Evolutionary conservation across 1,284 basidiomycete species (phyloP).

Genomic region (Apiotrichum siamense): DNA sequence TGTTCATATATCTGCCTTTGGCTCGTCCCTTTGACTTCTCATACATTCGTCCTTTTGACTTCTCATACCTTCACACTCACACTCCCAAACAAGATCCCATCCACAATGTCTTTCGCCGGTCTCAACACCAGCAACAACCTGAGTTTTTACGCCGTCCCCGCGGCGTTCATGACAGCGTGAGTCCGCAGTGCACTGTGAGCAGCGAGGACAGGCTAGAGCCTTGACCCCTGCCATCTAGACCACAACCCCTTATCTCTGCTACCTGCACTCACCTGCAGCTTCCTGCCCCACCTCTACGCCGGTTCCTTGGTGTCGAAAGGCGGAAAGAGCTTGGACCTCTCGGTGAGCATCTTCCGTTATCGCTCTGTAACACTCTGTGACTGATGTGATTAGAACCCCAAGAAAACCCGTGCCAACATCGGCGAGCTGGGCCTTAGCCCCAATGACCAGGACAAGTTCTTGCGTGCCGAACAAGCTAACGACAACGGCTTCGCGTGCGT

Average conservation of each 20-base stretch:
- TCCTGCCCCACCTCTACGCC: slow-evolving; percentile 19
- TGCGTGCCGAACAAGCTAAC: slow-evolving; percentile 30
- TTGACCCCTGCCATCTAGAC: too few relatives aligned
- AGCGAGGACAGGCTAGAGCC: too few relatives aligned
- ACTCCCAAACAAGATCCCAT: too few relatives aligned
- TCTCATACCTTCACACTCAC: too few relatives aligned
- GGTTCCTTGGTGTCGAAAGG: slow-evolving; percentile 6
- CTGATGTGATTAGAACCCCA: slow-evolving; percentile 40
- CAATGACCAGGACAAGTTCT: slow-evolving; percentile 56
- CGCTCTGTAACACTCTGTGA: too few relatives aligned
- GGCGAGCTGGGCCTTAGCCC: slow-evolving; percentile 80
- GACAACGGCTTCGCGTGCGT: slow-evolving; percentile 26
- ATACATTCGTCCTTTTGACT: too few relatives aligned
- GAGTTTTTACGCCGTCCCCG: slow-evolving; percentile 32
- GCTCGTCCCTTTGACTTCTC: too few relatives aligned
- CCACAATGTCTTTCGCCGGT: too few relatives aligned
- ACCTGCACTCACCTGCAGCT: slow-evolving; percentile 2
- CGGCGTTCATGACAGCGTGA: slow-evolving; percentile 23
- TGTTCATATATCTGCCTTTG: too few relatives aligned
- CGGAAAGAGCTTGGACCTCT: slow-evolving; percentile 16
- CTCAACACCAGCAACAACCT: slow-evolving; percentile 17
- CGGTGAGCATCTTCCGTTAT: too few relatives aligned
- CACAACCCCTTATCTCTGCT: too few relatives aligned
- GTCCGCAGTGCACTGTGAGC: background rate
- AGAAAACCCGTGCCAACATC: slow-evolving; percentile 78